These are phyloP conservation scores for Penicillium sp. DNA, from an alignment of 2,329 filamentous ascomycete species.

Conservation along the genomic window DNA sequence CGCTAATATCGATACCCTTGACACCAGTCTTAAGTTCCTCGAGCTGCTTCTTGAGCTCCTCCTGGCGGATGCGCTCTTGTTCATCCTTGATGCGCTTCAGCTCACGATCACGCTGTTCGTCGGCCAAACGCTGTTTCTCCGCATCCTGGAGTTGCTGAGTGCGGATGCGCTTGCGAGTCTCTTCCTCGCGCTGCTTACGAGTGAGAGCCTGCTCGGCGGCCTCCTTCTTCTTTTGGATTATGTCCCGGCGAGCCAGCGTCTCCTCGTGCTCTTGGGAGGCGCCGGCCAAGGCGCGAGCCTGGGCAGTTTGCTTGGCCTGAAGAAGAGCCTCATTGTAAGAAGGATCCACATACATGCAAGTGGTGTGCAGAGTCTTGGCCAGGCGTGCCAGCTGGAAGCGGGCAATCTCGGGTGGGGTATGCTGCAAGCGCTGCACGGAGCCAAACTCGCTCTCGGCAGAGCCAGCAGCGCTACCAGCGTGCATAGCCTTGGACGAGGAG, in stretches of 20 bases:
- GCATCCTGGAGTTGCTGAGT: constrained; percentile 85
- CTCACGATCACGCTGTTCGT: constrained; percentile 88
- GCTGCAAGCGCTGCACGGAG: constrained; percentile 90
- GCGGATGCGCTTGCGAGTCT: constrained; percentile 76
- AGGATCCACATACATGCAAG: constrained; percentile 92
- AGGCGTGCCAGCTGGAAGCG: constrained; percentile 89
- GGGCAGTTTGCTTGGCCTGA: constrained; percentile 71
- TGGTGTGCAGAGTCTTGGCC: constrained; percentile 83
- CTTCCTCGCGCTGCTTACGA: constrained; percentile 85
- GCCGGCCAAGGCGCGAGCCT: constrained; percentile 75
- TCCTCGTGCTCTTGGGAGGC: constrained; percentile 88
- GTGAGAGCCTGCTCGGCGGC: constrained; percentile 84
- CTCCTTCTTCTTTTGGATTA: constrained; percentile 97
- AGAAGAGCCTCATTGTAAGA: constrained; percentile 75
- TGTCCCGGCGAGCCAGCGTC: constrained; percentile 73
- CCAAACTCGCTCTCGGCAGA: constrained; percentile 80
- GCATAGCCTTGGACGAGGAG: constrained; percentile 87
- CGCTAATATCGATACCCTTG: constrained; percentile 71
- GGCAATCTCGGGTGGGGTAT: constrained; percentile 95
- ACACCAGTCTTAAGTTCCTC: constrained; percentile 84
- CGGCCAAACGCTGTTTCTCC: constrained; percentile 79
- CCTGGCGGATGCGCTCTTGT: constrained; percentile 80
- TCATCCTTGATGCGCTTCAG: constrained; percentile 79
- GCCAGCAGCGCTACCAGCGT: constrained; percentile 74
- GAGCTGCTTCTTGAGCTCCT: constrained; percentile 88